Evolutionary conservation across 768 basidiomycete species (phyloP).

Genomic region (Termitomyces sp.): DNA sequence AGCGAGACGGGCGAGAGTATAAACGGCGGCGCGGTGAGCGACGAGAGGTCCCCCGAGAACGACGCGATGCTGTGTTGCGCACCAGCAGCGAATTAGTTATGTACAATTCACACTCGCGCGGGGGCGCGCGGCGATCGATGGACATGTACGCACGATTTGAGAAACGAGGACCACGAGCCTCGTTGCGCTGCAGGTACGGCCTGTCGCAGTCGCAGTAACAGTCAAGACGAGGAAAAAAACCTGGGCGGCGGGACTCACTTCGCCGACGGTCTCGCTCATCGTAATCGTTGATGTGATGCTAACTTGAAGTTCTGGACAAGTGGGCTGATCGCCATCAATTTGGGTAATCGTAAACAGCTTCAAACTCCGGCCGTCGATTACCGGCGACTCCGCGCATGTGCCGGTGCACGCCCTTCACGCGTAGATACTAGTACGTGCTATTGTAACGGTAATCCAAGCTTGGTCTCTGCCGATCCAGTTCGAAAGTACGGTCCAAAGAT

Average conservation of each 20-base stretch:
- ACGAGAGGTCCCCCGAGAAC: slow-evolving; percentile 84
- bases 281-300: not conserved
- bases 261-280: slow-evolving; percentile 23
- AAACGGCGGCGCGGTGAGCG: slow-evolving; percentile 83
- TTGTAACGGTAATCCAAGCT: no score
- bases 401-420: no score
- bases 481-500: no score
- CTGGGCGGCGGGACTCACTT: slow-evolving; percentile 14
- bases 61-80: slow-evolving; percentile 59
- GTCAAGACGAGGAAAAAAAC: no score
- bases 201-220: slow-evolving; percentile 10
- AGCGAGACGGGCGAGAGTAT: slow-evolving; percentile 89
- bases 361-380: slow-evolving; percentile 1
- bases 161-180: slow-evolving; percentile 83
- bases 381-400: no score
- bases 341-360: slow-evolving; percentile 3
- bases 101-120: no score
- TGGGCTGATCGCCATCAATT: not conserved
- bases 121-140: no score
- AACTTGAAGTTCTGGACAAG: no score
- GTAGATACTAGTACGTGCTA: no score
- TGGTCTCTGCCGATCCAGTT: no score
- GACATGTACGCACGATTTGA: slow-evolving; percentile 68
- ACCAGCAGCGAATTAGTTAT: no score
- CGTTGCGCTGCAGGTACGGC: slow-evolving; percentile 83